These are phyloP conservation scores for Polygonum aviculare DNA, from an alignment of 148 eudicot species.

Conservation along the genomic window DNA sequence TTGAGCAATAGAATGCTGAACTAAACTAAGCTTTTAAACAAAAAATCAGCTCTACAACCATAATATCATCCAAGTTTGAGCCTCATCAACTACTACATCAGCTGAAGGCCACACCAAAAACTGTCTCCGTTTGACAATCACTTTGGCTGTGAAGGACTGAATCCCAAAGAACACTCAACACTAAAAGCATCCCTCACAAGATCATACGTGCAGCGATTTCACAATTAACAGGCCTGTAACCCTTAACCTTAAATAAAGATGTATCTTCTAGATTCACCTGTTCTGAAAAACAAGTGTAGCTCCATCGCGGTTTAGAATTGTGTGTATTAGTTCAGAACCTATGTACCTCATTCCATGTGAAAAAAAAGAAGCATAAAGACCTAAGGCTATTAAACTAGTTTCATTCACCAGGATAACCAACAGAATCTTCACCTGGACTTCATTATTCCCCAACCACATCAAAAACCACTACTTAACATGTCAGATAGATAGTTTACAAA, in stretches of 20 bases:
- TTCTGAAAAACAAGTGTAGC: neutral
- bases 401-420: neutral
- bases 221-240: neutral
- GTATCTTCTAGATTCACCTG: neutral
- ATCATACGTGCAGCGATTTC: neutral
- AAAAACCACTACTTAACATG: neutral
- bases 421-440: neutral
- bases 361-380: neutral
- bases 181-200: neutral
- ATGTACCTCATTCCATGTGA: neutral
- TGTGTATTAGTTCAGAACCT: neutral
- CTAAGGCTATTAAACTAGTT: neutral
- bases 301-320: neutral
- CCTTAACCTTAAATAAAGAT: neutral
- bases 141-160: too few species aligned
- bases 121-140: neutral
- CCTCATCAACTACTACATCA: neutral
- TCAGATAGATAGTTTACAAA: neutral
- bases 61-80: neutral
- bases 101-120: neutral
- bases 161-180: neutral
- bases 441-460: neutral
- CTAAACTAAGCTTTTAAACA: neutral
- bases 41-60: neutral
- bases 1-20: neutral